Evolutionary conservation across 2,329 filamentous ascomycete species (phyloP).

Genomic region (Decorospora gaudefroyi): DNA sequence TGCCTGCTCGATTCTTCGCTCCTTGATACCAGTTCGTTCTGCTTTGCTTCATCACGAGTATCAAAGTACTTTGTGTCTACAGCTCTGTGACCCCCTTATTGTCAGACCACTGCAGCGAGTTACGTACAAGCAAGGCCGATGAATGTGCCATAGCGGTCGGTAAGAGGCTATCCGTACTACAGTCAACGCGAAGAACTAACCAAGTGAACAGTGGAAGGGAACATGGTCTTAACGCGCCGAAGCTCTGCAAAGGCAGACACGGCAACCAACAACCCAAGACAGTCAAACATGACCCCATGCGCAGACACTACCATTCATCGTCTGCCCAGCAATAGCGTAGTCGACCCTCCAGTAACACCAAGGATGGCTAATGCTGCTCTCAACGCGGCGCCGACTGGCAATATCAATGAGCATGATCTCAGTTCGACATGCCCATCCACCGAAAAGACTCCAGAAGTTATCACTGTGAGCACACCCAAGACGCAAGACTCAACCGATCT

Average conservation of each 20-base stretch:
- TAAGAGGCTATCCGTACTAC: not conserved
- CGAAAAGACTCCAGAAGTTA: not conserved
- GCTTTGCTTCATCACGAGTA: not conserved
- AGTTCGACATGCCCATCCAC: slow-evolving; percentile 18
- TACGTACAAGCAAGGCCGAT: not conserved
- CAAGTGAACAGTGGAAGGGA: not conserved
- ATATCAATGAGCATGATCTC: slow-evolving; percentile 15
- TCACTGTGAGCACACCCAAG: not conserved
- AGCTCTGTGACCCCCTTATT: no score
- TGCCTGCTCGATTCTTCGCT: not conserved
- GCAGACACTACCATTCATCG: slow-evolving; percentile 3
- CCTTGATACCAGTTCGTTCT: not conserved
- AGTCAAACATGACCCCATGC: not conserved
- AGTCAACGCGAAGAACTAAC: not conserved
- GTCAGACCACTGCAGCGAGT: no score
- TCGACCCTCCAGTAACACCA: not conserved
- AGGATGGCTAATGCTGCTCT: not conserved
- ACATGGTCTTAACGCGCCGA: slow-evolving; percentile 19
- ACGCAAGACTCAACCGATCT: not conserved
- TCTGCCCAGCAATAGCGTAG: not conserved
- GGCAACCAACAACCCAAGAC: not conserved
- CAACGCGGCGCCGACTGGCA: not conserved
- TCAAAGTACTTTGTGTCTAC: not conserved
- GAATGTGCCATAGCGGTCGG: not conserved
- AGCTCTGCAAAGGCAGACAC: slow-evolving; percentile 11